Evolutionary conservation across 192 early-diverging fungal species (phyloP), one percentile per base, ranked within the genome.

Genomic region (Thoreauomyces humboldtii): DNA sequence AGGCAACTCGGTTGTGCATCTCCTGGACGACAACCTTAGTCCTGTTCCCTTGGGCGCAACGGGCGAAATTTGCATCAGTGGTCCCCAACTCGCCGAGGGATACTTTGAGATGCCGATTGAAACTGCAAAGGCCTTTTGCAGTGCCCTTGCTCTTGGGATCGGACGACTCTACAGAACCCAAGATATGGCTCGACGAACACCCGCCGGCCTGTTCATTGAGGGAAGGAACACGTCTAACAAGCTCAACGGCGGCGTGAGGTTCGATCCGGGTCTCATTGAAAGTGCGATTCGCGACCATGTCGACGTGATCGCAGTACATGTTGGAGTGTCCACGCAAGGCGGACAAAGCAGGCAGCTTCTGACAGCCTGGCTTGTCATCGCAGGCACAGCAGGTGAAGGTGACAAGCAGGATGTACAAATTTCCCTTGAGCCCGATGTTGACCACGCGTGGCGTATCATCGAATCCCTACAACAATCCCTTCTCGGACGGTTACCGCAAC

Each of bases 31-130:
- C n/a, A 41, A 41, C n/a, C 38, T 41, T 41, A 41, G n/a, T 41
- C 21, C 35, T 31, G 41, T 69, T 9, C 64, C 63, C 0, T 7
- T 44, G 12, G 70, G 70, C 22, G 21, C 31, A 1, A 22, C 47
- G 1, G 79, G 79, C 0, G 79, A 81, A 34, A 43, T 81, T 5
- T 71, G 28, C 25, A 72, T 81, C 7, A 70, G 66, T 7, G 79
- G 79, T 2, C 29, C 36, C 19, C 57, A 72, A 22, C 77, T 81
- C 24, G 51, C 59, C 5, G 28, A 34, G 5, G 79, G 79, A 15
- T 81, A 81, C 55, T 21, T 81, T 2, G 79, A 78, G 46, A 57
- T 73, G n/a, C 57, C 56, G 15, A 76, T 76, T 34, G 45, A 77
- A 17, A 82, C 65, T 19, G 37, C 24, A 17, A 34, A 56, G 32